Base-by-base conservation (phyloP, 78 protist species). In the Emiliania huxleyi region DNA sequence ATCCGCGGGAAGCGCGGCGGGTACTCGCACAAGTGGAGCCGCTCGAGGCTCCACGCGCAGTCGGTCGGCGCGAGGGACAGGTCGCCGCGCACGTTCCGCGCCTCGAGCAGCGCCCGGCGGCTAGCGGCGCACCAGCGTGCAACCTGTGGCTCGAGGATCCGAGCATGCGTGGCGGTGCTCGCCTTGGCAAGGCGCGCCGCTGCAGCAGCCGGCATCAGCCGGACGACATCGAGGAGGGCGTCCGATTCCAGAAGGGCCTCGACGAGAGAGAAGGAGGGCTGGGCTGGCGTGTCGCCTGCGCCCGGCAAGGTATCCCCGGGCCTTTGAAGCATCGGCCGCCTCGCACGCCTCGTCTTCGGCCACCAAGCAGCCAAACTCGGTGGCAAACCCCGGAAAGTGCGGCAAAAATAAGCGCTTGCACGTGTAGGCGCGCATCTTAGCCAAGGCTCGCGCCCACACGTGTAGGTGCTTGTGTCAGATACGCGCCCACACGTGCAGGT, bases 1-100 rank as follows among this genome's bases (percentile, higher is more conserved):
- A 56, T 56, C 29, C 71, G 71, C 71, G 71, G 71, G 71, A 56
- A 56, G 71, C 71, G 71, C 71, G 71, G 71, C 71, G 71, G 71
- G 11, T 56, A 1, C 26, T 56, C 71, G 71, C 71, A 56, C 29
- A 56, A 18, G 71, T 56, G 71, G n/a, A 56, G 71, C 35, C 71
- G 71, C 26, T 56, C 71, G 71, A 56, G 71, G 29, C 29, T 56
- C 71, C 71, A 56, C 71, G 3, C 71, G 71, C 29, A 25, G n/a
- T 56, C n/a, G n/a, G 3, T 25, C 29, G 29, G 35, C 35, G 21
- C 29, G 35, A 56, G 71, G 35, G 71, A 25, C n/a, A 56, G 71
- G 71, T 56, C 71, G 71, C 71, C 71, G 21, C 29, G n/a, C 71
- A 2, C 8, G n/a, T 4, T 18, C 4, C 11, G 11, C 6, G 29